A percentile compares a stretch with the other conserved stretches of the same genome.
phyloP scores from a whole-genome alignment of 2,329 filamentous ascomycete species.

The Sporothrix humicola region DNA sequence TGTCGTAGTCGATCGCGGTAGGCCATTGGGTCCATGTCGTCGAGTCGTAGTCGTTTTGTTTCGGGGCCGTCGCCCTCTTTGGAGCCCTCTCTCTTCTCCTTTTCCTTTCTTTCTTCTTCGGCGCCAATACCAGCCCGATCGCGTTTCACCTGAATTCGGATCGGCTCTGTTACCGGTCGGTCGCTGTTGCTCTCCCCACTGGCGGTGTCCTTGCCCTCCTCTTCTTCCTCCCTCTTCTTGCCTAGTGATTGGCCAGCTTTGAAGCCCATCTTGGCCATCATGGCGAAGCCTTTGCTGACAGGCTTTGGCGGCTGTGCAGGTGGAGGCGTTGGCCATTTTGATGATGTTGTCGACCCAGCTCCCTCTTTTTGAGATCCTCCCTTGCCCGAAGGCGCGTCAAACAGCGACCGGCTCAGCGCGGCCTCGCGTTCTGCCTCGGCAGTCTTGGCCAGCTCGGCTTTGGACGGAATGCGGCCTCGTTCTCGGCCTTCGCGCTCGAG shows the following conservation, averaged over 20 bases:
- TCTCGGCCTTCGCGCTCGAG: slow-evolving; percentile 69
- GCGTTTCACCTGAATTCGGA: slow-evolving; percentile 77
- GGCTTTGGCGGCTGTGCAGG: slow-evolving; percentile 47
- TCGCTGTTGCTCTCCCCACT: neutral
- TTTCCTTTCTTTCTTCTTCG: slow-evolving; percentile 63
- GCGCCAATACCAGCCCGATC: slow-evolving; percentile 82
- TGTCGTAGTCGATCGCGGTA: slow-evolving; percentile 74
- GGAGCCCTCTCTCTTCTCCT: slow-evolving; percentile 41
- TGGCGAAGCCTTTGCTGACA: slow-evolving; percentile 84
- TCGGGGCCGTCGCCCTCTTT: slow-evolving; percentile 52
- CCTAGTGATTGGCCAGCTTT: slow-evolving; percentile 76
- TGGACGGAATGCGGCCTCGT: slow-evolving; percentile 74
- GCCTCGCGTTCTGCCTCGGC: slow-evolving; percentile 74
- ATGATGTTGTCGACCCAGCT: neutral
- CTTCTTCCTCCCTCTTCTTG: slow-evolving; percentile 40
- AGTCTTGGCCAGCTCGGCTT: slow-evolving; percentile 78
- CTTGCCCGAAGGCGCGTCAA: slow-evolving; percentile 53
- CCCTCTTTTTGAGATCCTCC: neutral
- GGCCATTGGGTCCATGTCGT: slow-evolving; percentile 67
- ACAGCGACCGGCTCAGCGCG: slow-evolving; percentile 74
- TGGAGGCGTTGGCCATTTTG: slow-evolving; percentile 31
- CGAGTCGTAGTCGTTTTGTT: slow-evolving; percentile 48
- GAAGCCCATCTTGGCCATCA: slow-evolving; percentile 98
- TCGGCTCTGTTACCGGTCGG: slow-evolving; percentile 64
- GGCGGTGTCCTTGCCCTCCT: neutral